A percentile compares a stretch with the other conserved stretches of the same genome.
Conservation (phyloP, 306 rosid genomes). For the Fragaria nilgerrensis region DNA sequence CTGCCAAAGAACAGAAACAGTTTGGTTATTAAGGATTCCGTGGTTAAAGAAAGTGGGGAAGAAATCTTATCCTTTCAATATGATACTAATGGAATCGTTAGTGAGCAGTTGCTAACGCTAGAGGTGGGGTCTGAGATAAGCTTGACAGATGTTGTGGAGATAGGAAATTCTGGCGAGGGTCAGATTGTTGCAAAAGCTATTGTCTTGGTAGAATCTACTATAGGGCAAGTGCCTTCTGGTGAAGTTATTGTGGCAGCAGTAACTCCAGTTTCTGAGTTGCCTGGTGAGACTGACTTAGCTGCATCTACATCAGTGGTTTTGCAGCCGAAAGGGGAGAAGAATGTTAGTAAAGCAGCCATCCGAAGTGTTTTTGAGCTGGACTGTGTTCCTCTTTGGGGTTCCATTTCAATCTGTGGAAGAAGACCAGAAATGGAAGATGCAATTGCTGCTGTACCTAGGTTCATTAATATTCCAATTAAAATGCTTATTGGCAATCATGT, state of each 20-base stretch:
- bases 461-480: constrained; percentile 46
- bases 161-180: constrained; percentile 34
- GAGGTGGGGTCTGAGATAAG: constrained; percentile 28
- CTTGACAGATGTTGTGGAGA: constrained; percentile 37
- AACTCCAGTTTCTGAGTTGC: constrained; percentile 32
- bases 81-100: constrained; percentile 26
- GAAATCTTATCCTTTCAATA: constrained; percentile 24
- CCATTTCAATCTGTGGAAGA: constrained; percentile 51
- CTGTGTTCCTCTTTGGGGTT: constrained; percentile 65
- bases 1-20: constrained; percentile 24
- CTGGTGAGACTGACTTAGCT: constrained; percentile 28
- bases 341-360: constrained; percentile 22
- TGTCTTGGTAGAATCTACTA: constrained; percentile 43
- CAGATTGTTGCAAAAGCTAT: constrained; percentile 50
- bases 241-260: constrained; percentile 45
- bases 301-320: constrained; percentile 37
- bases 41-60: constrained; percentile 24
- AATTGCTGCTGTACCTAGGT: constrained; percentile 42
- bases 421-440: constrained; percentile 64
- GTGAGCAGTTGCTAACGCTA: constrained; percentile 22
- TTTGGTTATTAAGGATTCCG: constrained; percentile 16
- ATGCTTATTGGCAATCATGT: constrained; percentile 37
- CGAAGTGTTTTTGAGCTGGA: constrained; percentile 49
- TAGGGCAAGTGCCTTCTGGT: constrained; percentile 43
- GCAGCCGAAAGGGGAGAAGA: constrained; percentile 33